Evolutionary conservation across 768 basidiomycete species (phyloP).

Genomic region (Pisolithus sp.): DNA sequence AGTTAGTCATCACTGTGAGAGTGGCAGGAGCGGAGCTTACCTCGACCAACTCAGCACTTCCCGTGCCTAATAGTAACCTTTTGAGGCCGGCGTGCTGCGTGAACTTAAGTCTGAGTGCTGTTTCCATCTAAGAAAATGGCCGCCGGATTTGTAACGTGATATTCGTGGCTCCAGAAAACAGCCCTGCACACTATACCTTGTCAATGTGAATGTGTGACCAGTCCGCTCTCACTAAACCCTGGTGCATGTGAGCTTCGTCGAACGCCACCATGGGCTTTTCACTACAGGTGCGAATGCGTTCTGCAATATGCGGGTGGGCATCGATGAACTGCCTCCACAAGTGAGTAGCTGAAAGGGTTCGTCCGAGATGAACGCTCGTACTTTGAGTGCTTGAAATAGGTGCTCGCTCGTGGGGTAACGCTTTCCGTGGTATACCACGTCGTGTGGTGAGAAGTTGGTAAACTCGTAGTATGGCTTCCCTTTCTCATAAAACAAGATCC

Average conservation of each 20-base stretch:
- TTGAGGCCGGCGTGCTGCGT: conserved; percentile 57
- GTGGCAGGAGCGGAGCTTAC: conserved; percentile 28
- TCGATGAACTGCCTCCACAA: conserved; percentile 45
- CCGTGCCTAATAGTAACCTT: conserved; percentile 57
- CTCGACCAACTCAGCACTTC: conserved; percentile 62
- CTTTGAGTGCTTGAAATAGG: conserved; percentile 73
- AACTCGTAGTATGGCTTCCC: conserved; percentile 62
- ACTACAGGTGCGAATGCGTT: conserved; percentile 61
- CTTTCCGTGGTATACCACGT: conserved; percentile 58
- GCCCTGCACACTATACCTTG: conserved; percentile 34
- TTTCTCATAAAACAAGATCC: conserved; percentile 59
- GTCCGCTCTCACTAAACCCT: conserved; percentile 53
- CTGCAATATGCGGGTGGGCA: conserved; percentile 55
- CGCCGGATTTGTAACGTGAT: too few relatives aligned
- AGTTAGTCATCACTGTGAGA: neutral
- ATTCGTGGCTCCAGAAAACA: neutral
- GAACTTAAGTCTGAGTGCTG: conserved; percentile 58
- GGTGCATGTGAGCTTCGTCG: conserved; percentile 62
- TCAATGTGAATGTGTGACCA: conserved; percentile 63
- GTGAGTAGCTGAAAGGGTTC: neutral
- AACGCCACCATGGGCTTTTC: conserved; percentile 57
- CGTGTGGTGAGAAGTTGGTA: conserved; percentile 66
- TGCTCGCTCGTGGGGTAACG: conserved; percentile 72
- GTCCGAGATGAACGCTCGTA: conserved; percentile 8
- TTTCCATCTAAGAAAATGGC: conserved; percentile 49